Evolutionary conservation across 2,329 filamentous ascomycete species (phyloP), one percentile per base, ranked within the genome.

Genomic region (Botrytis cinerea): DNA sequence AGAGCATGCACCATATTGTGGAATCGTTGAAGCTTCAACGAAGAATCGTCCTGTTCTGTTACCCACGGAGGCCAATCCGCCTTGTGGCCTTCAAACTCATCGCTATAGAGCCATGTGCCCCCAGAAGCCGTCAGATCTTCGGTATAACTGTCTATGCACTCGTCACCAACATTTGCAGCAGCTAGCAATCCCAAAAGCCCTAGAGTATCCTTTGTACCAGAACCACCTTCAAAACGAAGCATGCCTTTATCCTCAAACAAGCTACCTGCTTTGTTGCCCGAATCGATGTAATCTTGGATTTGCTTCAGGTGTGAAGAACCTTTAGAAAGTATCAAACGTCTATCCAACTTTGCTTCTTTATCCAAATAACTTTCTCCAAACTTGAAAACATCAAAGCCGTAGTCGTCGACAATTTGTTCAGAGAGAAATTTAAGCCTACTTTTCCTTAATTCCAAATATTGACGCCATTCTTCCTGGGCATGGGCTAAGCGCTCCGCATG

Each of bases 11-110:
- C 61, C 70, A 72, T 67, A 20, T 40, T 32, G 32, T 40, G 32
- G 20, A 67, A 67, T 18, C 28, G 38, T 57, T 46, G 45, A 32
- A 72, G 48, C 22, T 72, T 43, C 61, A 54, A 43, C 4, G 70
- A 72, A n/a, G 12, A 5, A 16, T 46, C 43, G 32, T 67, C 46
- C 8, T 28, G 32, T 25, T n/a, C 18, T 14, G 28, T 22, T 5
- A 40, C 51, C 70, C 61, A 72, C 7, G 20, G 45, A 67, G 70
- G 70, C 32, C 66, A 54, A 46, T 72, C 70, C 35, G 38, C 70
- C 22, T 45, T 22, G n/a, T 72, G 70, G 18, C 70, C 70, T 54
- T 66, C 45, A 59, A 67, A 67, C 8, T 54, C 48, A 10, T 51
- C 5, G 66, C 16, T 67, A 32, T 32, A 25, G 22, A 67, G 60